Evolutionary conservation across 2,329 filamentous ascomycete genomes (phyloP).

Genomic region (Fusarium keratoplasticum): DNA sequence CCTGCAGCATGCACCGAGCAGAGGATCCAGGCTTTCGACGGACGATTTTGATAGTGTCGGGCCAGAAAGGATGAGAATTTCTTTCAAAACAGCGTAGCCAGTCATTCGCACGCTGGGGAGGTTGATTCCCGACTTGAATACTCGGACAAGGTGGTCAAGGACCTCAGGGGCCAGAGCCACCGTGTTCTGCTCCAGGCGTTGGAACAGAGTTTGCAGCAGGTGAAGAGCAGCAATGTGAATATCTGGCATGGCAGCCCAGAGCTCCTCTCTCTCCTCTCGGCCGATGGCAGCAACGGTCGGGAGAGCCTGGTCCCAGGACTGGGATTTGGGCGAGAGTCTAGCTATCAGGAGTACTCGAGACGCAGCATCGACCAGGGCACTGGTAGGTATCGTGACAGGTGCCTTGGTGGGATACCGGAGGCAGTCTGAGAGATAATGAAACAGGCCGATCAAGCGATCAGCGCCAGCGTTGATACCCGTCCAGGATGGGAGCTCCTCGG

Average conservation of each 20-base stretch:
- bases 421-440: conserved; percentile 73
- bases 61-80: conserved; percentile 72
- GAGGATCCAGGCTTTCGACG: conserved; percentile 69
- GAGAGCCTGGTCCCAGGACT: conserved; percentile 61
- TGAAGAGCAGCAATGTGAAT: conserved; percentile 79
- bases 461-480: conserved; percentile 78
- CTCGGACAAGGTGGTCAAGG: conserved; percentile 77
- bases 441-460: conserved; percentile 74
- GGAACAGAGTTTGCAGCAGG: conserved; percentile 68
- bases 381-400: conserved; percentile 75
- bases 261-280: conserved; percentile 82
- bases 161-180: conserved; percentile 71
- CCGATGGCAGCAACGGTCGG: conserved; percentile 78
- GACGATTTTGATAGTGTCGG: conserved; percentile 74
- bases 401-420: conserved; percentile 73
- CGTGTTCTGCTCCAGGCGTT: conserved; percentile 68
- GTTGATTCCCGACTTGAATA: conserved; percentile 71
- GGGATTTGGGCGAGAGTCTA: conserved; percentile 61
- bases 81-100: conserved; percentile 69
- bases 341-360: conserved; percentile 76
- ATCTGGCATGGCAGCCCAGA: conserved; percentile 78
- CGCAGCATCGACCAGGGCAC: conserved; percentile 74
- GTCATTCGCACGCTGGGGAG: conserved; percentile 66
- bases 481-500: conserved; percentile 75
- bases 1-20: conserved; percentile 77